Conservation (phyloP, 1,139 yeast genomes). For the Diutina scorzettiae region DNA sequence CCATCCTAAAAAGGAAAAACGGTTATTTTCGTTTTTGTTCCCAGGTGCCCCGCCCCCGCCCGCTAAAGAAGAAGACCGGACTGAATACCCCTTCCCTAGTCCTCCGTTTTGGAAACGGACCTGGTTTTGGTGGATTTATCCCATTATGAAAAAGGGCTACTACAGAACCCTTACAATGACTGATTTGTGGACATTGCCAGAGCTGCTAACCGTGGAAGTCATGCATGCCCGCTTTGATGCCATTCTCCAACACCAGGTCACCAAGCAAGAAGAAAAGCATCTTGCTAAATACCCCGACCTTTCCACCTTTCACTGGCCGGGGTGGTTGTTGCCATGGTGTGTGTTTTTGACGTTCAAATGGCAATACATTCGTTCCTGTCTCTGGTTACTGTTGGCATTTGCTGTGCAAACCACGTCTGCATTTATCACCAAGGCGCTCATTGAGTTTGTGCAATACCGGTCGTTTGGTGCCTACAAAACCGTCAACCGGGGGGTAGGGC, state of each 20-base stretch:
- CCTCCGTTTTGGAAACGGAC: constrained; percentile 16
- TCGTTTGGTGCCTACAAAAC: constrained; percentile 24
- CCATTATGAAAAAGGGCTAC: constrained; percentile 29
- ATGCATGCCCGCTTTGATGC: constrained; percentile 24
- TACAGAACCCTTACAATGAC: constrained; percentile 29
- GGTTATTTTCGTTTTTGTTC: constrained; percentile 23
- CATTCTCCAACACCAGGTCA: constrained; percentile 15
- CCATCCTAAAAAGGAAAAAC: constrained; percentile 15
- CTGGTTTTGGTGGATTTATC: constrained; percentile 32
- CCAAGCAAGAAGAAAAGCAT: constrained; percentile 16
- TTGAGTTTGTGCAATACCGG: constrained; percentile 28
- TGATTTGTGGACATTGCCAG: constrained; percentile 29
- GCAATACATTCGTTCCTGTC: constrained; percentile 24
- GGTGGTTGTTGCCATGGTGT: constrained; percentile 22
- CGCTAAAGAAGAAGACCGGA: constrained; percentile 25
- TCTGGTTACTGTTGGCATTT: constrained; percentile 26
- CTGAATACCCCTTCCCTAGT: constrained; percentile 17
- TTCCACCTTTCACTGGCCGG: constrained; percentile 25
- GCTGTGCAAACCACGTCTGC: constrained; percentile 31
- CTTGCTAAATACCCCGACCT: constrained; percentile 15
- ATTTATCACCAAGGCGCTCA: constrained; percentile 25
- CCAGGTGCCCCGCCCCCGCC: constrained; percentile 25
- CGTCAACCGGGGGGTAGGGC: constrained; percentile 28
- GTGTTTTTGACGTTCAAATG: constrained; percentile 26
- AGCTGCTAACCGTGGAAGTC: constrained; percentile 25